Base-by-base conservation (phyloP, 2,329 filamentous ascomycete species). In the Fusarium phyllophilum region DNA sequence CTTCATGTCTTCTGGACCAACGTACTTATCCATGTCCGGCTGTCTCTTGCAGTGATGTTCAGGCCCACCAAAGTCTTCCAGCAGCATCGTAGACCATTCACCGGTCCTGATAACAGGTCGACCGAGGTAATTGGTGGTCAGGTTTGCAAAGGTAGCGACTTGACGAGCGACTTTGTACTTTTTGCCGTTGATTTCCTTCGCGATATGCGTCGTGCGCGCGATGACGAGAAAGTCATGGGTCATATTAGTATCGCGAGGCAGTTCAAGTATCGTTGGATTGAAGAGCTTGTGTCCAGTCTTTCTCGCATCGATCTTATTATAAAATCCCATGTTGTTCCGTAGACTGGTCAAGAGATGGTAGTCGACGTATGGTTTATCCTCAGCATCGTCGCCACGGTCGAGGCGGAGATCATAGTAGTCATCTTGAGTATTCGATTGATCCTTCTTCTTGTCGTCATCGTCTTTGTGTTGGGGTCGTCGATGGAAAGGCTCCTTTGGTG, bases 1-100 rank as follows among this genome's bases (percentile, higher is more conserved):
- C 74, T 76, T 76, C 74, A 76, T 76, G 9, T 76, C 74, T 18
- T 76, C 74, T 0, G 74, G 74, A 0, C 74, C 74, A 3, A 76
- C 63, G 10, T 76, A 76, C 24, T 41, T 62, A 34, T 76, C 74
- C 74, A 76, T 76, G 29, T 42, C 39, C 5, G 74, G 74, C 31
- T 76, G 58, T 11, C 36, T 42, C 33, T 75, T 52, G 59, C 74
- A 76, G 44, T 76, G 74, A 9, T 76, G 74, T 8, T 75, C 68
- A 0, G 74, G 74, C 4, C 71, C 71, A 5, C 45, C 54, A 31
- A 67, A 74, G 24, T 76, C 62, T 6, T 75, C 36, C 14, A 76
- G 12, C 6, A 76, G 61, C 15, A 76, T 52, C 18, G 52, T 66
- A 3, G 71, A 66, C 74, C 74, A 76, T 12, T 39, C 51, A 31